Percentiles rank a stretch among this genome's conserved stretches.
These are phyloP conservation scores for Ichthyophonus hoferi DNA, from an alignment of 208 protist species.

Conservation along the genomic window DNA sequence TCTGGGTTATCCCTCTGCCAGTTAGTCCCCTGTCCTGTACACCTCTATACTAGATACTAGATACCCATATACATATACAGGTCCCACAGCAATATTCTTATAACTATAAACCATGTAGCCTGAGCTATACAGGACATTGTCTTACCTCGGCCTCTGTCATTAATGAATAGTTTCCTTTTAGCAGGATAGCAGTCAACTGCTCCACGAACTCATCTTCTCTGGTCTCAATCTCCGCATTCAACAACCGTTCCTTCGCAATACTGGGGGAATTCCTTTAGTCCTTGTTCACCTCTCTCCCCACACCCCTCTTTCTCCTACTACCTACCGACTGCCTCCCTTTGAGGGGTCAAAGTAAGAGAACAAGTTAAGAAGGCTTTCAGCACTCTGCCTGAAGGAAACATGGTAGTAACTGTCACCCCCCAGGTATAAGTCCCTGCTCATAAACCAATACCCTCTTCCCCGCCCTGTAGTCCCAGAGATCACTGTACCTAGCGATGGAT, in stretches of 20 bases:
- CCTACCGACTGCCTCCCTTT: background rate
- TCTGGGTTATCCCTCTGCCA: too few species aligned
- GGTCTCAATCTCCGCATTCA: background rate
- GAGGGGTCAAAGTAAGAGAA: background rate
- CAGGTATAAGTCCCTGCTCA: too few species aligned
- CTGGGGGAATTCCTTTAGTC: background rate
- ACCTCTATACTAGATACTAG: too few species aligned
- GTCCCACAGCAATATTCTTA: too few species aligned
- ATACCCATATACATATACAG: too few species aligned
- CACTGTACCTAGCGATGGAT: background rate
- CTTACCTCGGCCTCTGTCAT: background rate
- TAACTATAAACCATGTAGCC: too few species aligned
- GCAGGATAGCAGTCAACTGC: background rate
- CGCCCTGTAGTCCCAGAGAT: background rate
- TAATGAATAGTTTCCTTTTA: background rate
- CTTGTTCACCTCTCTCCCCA: background rate
- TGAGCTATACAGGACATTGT: too few species aligned
- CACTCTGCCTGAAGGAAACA: background rate
- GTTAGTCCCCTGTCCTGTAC: too few species aligned
- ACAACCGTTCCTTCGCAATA: background rate
- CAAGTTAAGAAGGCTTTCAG: background rate
- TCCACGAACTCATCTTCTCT: background rate
- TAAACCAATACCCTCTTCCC: too few species aligned
- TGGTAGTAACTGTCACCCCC: background rate
- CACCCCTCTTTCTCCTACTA: background rate